A percentile compares a stretch with the other conserved stretches of the same genome.
These are phyloP conservation scores for Lichtheimia hyalospora DNA, from an alignment of 371 early-diverging fungal genomes.

Conservation along the genomic window DNA sequence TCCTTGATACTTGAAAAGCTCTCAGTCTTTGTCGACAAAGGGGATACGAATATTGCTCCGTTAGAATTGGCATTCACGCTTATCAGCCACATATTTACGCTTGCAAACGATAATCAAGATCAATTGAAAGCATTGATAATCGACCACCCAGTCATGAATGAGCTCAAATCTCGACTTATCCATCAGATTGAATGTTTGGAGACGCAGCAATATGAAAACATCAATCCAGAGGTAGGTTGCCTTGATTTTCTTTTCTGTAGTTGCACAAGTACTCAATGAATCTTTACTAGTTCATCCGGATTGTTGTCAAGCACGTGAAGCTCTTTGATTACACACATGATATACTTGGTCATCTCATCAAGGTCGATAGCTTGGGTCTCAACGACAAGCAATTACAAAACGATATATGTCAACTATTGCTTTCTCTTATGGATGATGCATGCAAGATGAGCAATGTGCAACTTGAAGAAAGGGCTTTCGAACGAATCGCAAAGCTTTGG, in stretches of 20 bases:
- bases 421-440: constrained; percentile 25
- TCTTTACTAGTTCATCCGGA: constrained; percentile 1
- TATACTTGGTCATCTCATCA: constrained; percentile 19
- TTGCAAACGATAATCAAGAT: constrained; percentile 12
- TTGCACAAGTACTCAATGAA: neutral
- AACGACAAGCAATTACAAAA: constrained; percentile 1
- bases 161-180: constrained; percentile 15
- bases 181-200: constrained; percentile 7
- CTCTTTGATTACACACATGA: neutral
- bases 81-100: constrained; percentile 22
- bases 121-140: constrained; percentile 15
- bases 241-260: neutral
- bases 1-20: constrained; percentile 36
- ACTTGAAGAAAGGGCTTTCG: constrained; percentile 23
- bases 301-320: neutral
- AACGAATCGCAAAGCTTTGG: constrained; percentile 28
- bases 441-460: constrained; percentile 8
- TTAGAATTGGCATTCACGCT: constrained; percentile 22
- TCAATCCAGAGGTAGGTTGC: constrained; percentile 1
- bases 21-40: constrained; percentile 1
- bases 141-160: constrained; percentile 25
- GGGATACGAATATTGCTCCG: neutral
- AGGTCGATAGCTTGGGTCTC: constrained; percentile 22
- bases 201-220: neutral
- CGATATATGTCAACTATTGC: constrained; percentile 18